phyloP scores from a whole-genome alignment of 768 basidiomycete genomes.

The Lactifluus piperatus region DNA sequence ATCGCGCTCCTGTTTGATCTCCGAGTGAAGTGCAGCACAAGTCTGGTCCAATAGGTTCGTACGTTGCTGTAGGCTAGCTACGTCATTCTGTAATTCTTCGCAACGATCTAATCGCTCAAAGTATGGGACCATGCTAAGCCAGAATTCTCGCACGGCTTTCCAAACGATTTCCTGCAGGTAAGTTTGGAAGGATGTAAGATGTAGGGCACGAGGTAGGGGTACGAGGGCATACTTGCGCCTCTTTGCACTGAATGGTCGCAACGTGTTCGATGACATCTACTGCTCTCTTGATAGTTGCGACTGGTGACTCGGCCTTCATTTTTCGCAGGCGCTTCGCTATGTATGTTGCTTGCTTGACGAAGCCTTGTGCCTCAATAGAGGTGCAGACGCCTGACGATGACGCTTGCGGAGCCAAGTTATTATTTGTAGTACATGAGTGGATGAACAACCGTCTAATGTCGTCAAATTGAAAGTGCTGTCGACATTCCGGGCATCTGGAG shows the following conservation, averaged over 20 bases:
- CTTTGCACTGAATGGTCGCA: constrained; percentile 5
- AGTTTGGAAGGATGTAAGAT: not conserved
- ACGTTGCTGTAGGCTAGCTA: not conserved
- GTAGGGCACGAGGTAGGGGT: not conserved
- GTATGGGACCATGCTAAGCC: not conserved
- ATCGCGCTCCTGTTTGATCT: not conserved
- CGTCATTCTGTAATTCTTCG: not conserved
- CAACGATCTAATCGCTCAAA: not conserved
- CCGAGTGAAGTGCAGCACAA: not conserved
- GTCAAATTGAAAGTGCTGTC: not conserved
- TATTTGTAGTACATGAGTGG: not conserved
- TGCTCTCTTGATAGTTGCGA: constrained; percentile 1
- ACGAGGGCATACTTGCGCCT: constrained; percentile 2
- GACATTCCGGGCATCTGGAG: constrained; percentile 6
- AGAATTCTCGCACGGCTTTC: constrained; percentile 12
- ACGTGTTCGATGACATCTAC: constrained; percentile 7
- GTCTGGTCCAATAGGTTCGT: not conserved
- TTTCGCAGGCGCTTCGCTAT: constrained; percentile 5
- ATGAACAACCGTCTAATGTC: constrained; percentile 6
- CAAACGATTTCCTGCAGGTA: constrained; percentile 9
- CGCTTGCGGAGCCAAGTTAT: not conserved
- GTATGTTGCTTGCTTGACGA: constrained; percentile 5
- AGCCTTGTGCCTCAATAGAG: not conserved
- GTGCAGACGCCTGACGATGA: not conserved
- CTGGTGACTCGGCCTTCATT: not conserved